These are phyloP conservation scores for Magnaporthiopsis rhizophila DNA, from an alignment of 2,329 filamentous ascomycete genomes.

Conservation along the genomic window DNA sequence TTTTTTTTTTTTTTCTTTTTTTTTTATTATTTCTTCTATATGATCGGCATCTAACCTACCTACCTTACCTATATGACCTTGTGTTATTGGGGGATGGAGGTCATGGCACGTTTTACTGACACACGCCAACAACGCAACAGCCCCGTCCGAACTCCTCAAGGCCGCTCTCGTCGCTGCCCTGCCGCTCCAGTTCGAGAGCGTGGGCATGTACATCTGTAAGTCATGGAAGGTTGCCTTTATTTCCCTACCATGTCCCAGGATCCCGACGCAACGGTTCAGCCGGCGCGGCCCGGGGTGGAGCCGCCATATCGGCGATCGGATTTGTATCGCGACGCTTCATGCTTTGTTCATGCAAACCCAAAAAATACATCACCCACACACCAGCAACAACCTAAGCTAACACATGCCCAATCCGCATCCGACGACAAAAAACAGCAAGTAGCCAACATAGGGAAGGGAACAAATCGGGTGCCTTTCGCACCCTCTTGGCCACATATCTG, in stretches of 20 bases:
- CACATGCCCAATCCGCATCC: not conserved
- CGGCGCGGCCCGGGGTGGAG: too few species aligned
- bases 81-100: not conserved
- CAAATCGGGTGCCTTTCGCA: not conserved
- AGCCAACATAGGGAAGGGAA: not conserved
- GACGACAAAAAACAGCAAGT: not conserved
- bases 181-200: slow-evolving; percentile 3
- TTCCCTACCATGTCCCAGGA: not conserved
- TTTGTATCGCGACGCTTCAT: too few species aligned
- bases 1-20: slow-evolving; percentile 2
- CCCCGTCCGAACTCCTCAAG: slow-evolving; percentile 2
- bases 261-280: too few species aligned
- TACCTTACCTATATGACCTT: not conserved
- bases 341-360: too few species aligned
- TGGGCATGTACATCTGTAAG: slow-evolving; percentile 6
- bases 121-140: not conserved
- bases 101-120: not conserved
- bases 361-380: too few species aligned
- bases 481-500: not conserved
- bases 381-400: too few species aligned
- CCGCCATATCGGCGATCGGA: too few species aligned
- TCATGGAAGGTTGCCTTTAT: not conserved
- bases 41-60: slow-evolving; percentile 5
- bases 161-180: slow-evolving; percentile 6
- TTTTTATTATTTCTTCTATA: not conserved